These are phyloP conservation scores for Solanum raphanifolium DNA, from an alignment of 257 asterid genomes.

Conservation along the genomic window DNA sequence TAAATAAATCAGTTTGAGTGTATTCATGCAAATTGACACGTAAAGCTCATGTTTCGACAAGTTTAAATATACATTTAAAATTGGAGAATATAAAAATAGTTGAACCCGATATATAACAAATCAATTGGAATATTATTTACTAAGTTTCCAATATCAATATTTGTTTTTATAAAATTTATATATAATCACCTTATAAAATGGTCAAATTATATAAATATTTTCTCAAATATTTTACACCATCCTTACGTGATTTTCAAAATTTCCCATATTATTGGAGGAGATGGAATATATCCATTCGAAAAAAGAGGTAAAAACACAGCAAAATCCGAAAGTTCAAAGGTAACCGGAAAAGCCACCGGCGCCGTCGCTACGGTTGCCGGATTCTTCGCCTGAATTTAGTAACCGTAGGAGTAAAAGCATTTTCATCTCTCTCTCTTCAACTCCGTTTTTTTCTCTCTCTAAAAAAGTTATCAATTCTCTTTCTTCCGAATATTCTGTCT, in stretches of 20 bases:
- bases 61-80: no score
- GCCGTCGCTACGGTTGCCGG: not conserved
- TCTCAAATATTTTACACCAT: not conserved
- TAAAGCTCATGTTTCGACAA: rapidly evolving
- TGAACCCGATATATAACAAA: not conserved
- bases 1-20: no score
- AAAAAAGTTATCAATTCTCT: not conserved
- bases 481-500: not conserved
- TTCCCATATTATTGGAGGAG: not conserved
- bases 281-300: not conserved
- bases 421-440: not conserved
- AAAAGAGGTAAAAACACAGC: not conserved
- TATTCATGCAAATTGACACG: no score
- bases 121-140: not conserved
- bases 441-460: not conserved
- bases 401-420: not conserved
- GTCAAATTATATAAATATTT: not conserved
- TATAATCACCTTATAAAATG: not conserved
- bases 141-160: not conserved
- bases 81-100: no score
- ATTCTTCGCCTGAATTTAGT: not conserved
- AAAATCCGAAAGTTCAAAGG: not conserved
- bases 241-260: not conserved
- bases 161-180: not conserved
- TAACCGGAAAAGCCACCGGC: not conserved